A percentile compares a stretch with the other conserved stretches of the same genome.
Evolutionary conservation across 176 grass and related monocot genomes (phyloP).

Genomic region (Elaeis guineensis): DNA sequence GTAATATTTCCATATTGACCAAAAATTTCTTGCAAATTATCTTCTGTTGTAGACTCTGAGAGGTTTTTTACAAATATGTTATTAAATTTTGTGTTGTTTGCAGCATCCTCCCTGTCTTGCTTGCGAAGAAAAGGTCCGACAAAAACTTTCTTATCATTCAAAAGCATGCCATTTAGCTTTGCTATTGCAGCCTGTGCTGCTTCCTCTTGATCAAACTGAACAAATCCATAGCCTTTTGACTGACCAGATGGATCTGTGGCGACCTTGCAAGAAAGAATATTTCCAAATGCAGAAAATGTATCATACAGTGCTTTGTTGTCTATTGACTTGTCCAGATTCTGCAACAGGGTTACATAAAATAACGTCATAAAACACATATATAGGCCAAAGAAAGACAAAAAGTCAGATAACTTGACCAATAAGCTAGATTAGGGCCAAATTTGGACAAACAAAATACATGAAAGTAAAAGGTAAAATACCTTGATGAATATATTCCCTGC

Average conservation of each 20-base stretch:
- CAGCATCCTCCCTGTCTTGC: constrained; percentile 58
- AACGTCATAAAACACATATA: not conserved
- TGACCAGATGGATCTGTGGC: constrained; percentile 65
- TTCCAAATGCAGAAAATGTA: constrained; percentile 71
- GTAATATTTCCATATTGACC: constrained; percentile 80
- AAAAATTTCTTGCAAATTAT: constrained; percentile 72
- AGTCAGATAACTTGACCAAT: too few species aligned
- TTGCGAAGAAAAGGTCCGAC: constrained; percentile 90
- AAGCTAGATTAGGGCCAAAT: too few species aligned
- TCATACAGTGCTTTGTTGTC: constrained; percentile 72
- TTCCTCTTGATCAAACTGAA: constrained; percentile 85
- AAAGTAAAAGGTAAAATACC: not conserved
- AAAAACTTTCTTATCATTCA: constrained; percentile 87
- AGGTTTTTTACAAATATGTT: constrained; percentile 97
- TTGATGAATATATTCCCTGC: constrained; percentile 18
- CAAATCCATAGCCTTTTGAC: constrained; percentile 95
- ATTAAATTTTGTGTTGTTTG: constrained; percentile 56
- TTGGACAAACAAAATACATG: not conserved
- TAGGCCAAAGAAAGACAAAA: not conserved
- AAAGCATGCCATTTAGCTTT: constrained; percentile 69
- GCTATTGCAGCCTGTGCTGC: constrained; percentile 78
- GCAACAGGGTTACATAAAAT: constrained; percentile 11
- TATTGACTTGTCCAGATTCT: constrained; percentile 92
- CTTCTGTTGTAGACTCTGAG: constrained; percentile 63
- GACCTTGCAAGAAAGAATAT: constrained; percentile 93